Evolutionary conservation across 495 filamentous ascomycete genomes (phyloP), one percentile per base, ranked within the genome.

Genomic region (Gamarada debralockiae): DNA sequence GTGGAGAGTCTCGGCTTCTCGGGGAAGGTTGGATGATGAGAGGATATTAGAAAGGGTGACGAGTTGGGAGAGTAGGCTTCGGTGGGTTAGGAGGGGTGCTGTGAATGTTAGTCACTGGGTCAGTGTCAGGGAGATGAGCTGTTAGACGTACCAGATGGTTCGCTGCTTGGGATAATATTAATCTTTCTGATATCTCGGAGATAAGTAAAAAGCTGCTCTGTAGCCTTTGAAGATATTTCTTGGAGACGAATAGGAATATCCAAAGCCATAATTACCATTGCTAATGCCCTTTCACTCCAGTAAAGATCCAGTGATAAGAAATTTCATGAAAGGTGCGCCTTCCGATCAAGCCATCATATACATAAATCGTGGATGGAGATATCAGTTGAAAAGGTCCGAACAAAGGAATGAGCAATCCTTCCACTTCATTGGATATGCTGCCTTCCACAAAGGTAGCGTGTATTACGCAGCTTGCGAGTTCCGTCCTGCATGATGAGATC

Each of bases 1-100:
- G 17, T 7, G 25, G 7, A 51, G 34, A 13, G 34, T 41, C 48
- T 51, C 34, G 15, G 48, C 33, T 29, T 51, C 48, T 12, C 48
- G 48, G 3, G 13, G 15, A 27, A 24, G 34, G 8, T 34, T 14
- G 5, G 48, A 31, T 7, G 22, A 15, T 8, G 21, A 13, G 17
- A 51, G 36, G 38, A 41, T 40, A 6, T 25, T 13, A n/a, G 34
- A 24, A 15, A 51, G 33, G 20, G 36, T 20, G 10, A 2, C 6
- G 17, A 51, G 13, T 15, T 40, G 48, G 6, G 13, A 6, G 5
- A 41, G 21, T 1, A 51, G 13, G 24, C n/a, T 22, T 18, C 4
- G 2, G 14, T 24, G n/a, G 8, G 27, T 25, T 14, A 49, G 21
- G 3, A 12, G 25, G 12, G 13, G 33, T 15, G 31, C 46, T 49